Base-by-base conservation (phyloP, 371 early-diverging fungal species). In the Batkoa obscura region DNA sequence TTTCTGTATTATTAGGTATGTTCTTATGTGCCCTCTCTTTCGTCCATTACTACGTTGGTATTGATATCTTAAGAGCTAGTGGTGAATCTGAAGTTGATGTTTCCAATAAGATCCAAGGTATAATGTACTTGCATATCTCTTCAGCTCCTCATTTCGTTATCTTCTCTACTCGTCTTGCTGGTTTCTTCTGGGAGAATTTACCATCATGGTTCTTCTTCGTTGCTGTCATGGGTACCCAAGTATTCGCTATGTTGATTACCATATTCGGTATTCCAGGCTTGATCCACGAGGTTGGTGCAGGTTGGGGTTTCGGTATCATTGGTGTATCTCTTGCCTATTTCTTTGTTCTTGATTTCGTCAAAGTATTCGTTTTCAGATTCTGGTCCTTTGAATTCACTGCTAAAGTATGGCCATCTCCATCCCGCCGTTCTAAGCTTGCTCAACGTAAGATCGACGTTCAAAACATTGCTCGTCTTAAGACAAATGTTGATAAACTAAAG, bases 101-200 rank as follows among this genome's bases (percentile, higher is more conserved):
- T 10, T 41, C 55, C 5, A 60, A 68, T 45, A 59, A 67, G 55
- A 65, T 83, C 58, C 67, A 83, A 61, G 72, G 83, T 49, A 76
- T 88, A 69, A 85, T 88, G 75, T 88, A 88, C 70, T 74, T 88
- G 46, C 81, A 88, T 63, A 80, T 88, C 58, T 86, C 86, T 6
- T 85, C 81, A 8, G 83, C 83, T 55, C 94, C 94, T 47, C 92
- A 94, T 70, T 94, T 94, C 72, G 86, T 89, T 33, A 94, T 94
- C 66, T 94, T 94, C 66, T 88, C 90, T n/a, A 94, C 94, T 6
- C 81, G 94, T 59, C 66, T 91, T 13, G 74, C 83, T n/a, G 79
- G 81, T n/a, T 84, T 80, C 68, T 89, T 88, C 73, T 93, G 85
- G 83, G 79, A 78, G 59, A 84, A 78, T 58, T 66, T 81, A 56